Percentiles rank a stretch among this genome's conserved stretches.
These are phyloP conservation scores for Podaxis pistillaris DNA, from an alignment of 768 basidiomycete species.

Conservation along the genomic window DNA sequence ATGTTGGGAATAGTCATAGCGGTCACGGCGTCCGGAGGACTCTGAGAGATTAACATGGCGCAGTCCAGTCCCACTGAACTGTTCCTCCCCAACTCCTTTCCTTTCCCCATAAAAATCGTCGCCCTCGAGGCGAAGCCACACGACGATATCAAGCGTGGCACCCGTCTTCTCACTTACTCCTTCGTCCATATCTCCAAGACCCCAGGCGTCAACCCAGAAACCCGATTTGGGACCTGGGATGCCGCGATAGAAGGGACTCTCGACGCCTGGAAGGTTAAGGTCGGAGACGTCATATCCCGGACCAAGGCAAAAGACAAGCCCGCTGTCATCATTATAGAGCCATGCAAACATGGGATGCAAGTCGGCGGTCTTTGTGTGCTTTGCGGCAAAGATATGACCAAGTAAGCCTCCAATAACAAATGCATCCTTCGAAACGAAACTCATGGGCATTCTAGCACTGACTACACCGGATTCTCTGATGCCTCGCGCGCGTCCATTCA, in stretches of 20 bases:
- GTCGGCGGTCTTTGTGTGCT: conserved; percentile 88
- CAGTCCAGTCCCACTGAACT: conserved; percentile 65
- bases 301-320: conserved; percentile 58
- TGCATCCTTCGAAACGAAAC: conserved; percentile 12
- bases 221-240: conserved; percentile 90
- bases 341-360: conserved; percentile 96
- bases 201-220: conserved; percentile 52
- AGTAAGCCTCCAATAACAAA: conserved; percentile 45
- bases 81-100: conserved; percentile 71
- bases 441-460: conserved; percentile 43
- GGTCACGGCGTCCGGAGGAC: not conserved
- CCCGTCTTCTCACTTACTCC: conserved; percentile 81
- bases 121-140: conserved; percentile 55
- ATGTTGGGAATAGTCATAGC: not conserved
- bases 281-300: conserved; percentile 62
- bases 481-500: conserved; percentile 84
- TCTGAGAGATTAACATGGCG: conserved; percentile 11
- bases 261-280: conserved; percentile 64
- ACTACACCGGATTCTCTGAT: conserved; percentile 88
- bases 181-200: conserved; percentile 57
- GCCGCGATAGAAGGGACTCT: conserved; percentile 79
- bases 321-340: conserved; percentile 72
- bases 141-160: conserved; percentile 60
- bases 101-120: conserved; percentile 83
- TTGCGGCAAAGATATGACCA: conserved; percentile 95